Conservation (phyloP, 73 alveolate species). For the Tetrahymena thermophila region DNA sequence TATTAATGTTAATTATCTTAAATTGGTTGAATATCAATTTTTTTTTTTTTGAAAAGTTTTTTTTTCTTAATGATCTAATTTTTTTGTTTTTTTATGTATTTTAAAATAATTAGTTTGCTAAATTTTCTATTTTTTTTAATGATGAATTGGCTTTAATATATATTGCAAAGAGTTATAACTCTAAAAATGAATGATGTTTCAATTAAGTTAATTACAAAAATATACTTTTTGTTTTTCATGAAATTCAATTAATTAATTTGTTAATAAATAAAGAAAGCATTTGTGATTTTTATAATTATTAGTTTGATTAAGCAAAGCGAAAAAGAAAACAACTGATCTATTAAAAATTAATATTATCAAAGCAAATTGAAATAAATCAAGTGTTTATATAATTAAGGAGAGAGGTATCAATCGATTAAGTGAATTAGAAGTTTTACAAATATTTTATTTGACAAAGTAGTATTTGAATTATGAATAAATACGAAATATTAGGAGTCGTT, state of each 20-base stretch:
- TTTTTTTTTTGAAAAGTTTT: too few relatives aligned
- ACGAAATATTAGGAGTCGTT: constrained; percentile 84
- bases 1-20: too few relatives aligned
- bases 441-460: not conserved
- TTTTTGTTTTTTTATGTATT: not conserved
- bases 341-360: not conserved
- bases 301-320: not conserved
- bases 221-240: not conserved
- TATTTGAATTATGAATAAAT: constrained; percentile 71
- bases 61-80: too few relatives aligned
- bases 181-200: not conserved
- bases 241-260: not conserved
- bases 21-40: too few relatives aligned
- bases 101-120: not conserved
- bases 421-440: not conserved
- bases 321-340: not conserved
- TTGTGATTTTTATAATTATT: not conserved
- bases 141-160: not conserved
- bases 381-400: not conserved
- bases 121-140: not conserved
- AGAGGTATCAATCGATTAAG: not conserved
- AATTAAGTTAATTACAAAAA: not conserved
- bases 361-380: not conserved
- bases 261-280: too few relatives aligned
- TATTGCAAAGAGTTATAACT: not conserved